Base-by-base conservation (phyloP, 2,329 filamentous ascomycete species). In the Chalaropsis ovoidea region DNA sequence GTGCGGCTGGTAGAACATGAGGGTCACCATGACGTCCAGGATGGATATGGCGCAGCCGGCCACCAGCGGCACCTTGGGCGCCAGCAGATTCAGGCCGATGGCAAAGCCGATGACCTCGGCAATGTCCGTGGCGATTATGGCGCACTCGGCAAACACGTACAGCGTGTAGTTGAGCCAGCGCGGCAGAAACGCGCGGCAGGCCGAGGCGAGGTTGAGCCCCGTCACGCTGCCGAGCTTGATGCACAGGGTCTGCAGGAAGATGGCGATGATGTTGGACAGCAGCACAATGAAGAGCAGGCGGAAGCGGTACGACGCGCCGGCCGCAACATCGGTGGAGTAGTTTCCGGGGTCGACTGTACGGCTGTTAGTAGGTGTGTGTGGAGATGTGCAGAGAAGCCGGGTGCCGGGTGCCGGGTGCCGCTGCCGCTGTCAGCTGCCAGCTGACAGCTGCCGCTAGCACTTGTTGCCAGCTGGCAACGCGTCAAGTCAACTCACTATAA, bases 31-130 rank as follows among this genome's bases (percentile, higher is more conserved):
- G 42, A 88, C 86, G 71, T 89, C 86, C 7, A 84, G 70, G 62
- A 89, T 87, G 0, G 85, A 87, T 43, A 89, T 77, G 19, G 85
- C 86, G 69, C 86, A 88, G 17, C 86, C 86, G 0, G 82, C 86
- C 0, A 88, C 84, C 8, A 89, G 76, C 0, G 86, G 86, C 4
- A 89, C 76, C 66, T 82, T 76, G 0, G 82, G 82, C 24, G 85
- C 79, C 41, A 89, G 77, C 15, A 89, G 76, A 69, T 88, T 88
- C 61, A 89, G 75, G 1, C 83, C 86, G 68, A 89, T 88, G 13
- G 86, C 86, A 19, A 84, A 87, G 62, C 86, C 86, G 69, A 89
- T 88, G 22, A 88, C 86, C 69, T 88, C 86, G 66, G 86, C 86
- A 69, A 89, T 83, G 72, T 89, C 86, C 0, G 86, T 89, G 0